These are phyloP conservation scores for Myxozyma melibiosi DNA, from an alignment of 805 yeast species.

Conservation along the genomic window DNA sequence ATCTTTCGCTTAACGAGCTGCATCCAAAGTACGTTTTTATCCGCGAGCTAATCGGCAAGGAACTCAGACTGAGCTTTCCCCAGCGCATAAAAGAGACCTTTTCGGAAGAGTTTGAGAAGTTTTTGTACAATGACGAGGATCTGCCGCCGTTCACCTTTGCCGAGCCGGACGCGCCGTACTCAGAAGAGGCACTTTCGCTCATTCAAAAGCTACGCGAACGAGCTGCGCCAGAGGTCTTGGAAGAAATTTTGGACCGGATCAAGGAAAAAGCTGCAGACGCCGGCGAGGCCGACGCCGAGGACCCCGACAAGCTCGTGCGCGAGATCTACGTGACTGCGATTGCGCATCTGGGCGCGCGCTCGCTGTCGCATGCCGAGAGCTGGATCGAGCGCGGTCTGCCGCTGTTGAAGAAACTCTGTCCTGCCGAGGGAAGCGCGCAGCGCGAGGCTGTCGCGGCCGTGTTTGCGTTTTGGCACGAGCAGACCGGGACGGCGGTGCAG, in stretches of 20 bases:
- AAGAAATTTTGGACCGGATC: conserved; percentile 28
- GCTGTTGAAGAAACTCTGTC: conserved; percentile 41
- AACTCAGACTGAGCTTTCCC: conserved; percentile 77
- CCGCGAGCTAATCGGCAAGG: conserved; percentile 78
- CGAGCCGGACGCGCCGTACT: conserved; percentile 15
- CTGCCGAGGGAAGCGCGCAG: conserved; percentile 27
- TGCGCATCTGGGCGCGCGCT: conserved; percentile 83
- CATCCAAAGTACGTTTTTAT: conserved; percentile 78
- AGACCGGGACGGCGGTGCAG: conserved; percentile 65
- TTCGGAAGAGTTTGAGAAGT: conserved; percentile 53
- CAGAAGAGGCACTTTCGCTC: conserved; percentile 18
- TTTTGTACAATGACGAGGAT: conserved; percentile 25
- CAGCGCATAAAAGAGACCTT: conserved; percentile 71
- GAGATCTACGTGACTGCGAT: conserved; percentile 69
- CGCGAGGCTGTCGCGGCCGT: conserved; percentile 57
- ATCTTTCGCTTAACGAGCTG: conserved; percentile 49
- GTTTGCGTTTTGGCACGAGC: conserved; percentile 63
- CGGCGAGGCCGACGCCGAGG: conserved; percentile 22
- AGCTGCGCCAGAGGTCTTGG: conserved; percentile 20
- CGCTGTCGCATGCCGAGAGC: conserved; percentile 73
- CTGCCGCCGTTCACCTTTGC: conserved; percentile 44
- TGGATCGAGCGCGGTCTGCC: conserved; percentile 50
- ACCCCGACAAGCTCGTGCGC: conserved; percentile 40
- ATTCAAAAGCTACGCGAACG: conserved; percentile 29
- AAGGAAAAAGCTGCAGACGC: conserved; percentile 32